These are phyloP conservation scores for Aspergillus conjunctus DNA, from an alignment of 495 filamentous ascomycete genomes.

Conservation along the genomic window DNA sequence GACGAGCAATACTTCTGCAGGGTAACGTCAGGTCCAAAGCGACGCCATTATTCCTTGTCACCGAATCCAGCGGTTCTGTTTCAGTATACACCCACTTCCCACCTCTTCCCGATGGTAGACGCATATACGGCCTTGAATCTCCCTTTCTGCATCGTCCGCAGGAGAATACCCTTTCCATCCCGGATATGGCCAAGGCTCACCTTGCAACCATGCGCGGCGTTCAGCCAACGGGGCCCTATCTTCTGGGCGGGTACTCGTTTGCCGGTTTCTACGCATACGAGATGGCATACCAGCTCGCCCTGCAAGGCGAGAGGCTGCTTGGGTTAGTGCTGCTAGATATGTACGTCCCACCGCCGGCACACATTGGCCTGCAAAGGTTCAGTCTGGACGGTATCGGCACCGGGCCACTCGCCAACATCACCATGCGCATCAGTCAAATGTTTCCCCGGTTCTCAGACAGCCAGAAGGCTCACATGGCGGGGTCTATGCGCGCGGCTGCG, in stretches of 20 bases:
- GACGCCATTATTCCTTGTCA: conserved; percentile 11
- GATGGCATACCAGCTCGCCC: conserved; percentile 9
- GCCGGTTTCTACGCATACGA: conserved; percentile 16
- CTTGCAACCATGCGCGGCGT: conserved; percentile 11
- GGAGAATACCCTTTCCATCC: conserved; percentile 5
- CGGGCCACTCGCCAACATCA: conserved; percentile 1
- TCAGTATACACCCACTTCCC: conserved; percentile 9
- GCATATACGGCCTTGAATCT: conserved; percentile 16
- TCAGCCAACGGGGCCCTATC: conserved; percentile 18
- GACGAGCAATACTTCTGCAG: conserved; percentile 6
- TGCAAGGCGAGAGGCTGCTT: conserved; percentile 9
- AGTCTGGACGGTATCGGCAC: conserved; percentile 9
- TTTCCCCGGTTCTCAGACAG: conserved; percentile 4
- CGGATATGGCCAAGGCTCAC: conserved; percentile 10
- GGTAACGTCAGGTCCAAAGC: neutral
- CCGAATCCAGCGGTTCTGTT: conserved; percentile 11
- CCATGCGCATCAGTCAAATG: conserved; percentile 5
- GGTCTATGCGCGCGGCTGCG: neutral
- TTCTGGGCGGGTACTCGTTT: conserved; percentile 19
- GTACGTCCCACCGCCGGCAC: conserved; percentile 1
- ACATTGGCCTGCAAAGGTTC: conserved; percentile 7
- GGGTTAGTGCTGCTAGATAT: conserved; percentile 15
- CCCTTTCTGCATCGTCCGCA: conserved; percentile 9
- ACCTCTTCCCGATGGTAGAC: conserved; percentile 4
- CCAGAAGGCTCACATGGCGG: conserved; percentile 4